phyloP scores from a whole-genome alignment of 2,329 filamentous ascomycete species.

The Pseudocercospora musae region DNA sequence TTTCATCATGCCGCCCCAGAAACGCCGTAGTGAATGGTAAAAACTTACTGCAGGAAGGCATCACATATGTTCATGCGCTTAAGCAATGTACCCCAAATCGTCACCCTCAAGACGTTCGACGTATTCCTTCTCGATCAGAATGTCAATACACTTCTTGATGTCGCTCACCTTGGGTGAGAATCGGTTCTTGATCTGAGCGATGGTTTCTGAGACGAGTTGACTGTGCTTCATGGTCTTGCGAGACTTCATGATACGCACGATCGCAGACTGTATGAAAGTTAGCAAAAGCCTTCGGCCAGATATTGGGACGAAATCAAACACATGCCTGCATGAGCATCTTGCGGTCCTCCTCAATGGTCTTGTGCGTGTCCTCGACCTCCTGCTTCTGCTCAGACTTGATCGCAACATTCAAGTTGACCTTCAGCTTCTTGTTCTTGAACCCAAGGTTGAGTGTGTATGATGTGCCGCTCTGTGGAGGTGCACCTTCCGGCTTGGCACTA shows the following conservation, averaged over 20 bases:
- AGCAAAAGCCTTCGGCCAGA: constrained; percentile 23
- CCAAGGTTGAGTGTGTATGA: constrained; percentile 84
- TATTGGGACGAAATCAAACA: constrained; percentile 25
- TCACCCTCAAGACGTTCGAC: constrained; percentile 92
- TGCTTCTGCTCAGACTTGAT: constrained; percentile 96
- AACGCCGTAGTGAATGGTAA: background rate
- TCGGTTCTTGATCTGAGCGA: constrained; percentile 87
- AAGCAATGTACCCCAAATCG: constrained; percentile 91
- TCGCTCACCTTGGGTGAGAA: constrained; percentile 91
- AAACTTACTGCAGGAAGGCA: constrained; percentile 1
- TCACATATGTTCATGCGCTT: constrained; percentile 26
- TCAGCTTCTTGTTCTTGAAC: constrained; percentile 98
- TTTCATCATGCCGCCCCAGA: constrained; percentile 5
- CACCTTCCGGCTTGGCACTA: constrained; percentile 64
- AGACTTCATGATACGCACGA: constrained; percentile 99
- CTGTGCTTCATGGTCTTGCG: constrained; percentile 98
- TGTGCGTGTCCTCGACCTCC: constrained; percentile 95
- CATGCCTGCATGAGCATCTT: constrained; percentile 94
- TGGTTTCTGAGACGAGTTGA: constrained; percentile 90
- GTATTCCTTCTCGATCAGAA: constrained; percentile 97
- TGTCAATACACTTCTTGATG: constrained; percentile 99
- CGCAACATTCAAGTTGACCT: constrained; percentile 90
- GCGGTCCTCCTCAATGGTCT: constrained; percentile 97
- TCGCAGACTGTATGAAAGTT: constrained; percentile 69
- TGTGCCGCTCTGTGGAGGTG: constrained; percentile 74